Evolutionary conservation across 768 basidiomycete species (phyloP).

Genomic region (Porphyrellus cyaneotinctus): DNA sequence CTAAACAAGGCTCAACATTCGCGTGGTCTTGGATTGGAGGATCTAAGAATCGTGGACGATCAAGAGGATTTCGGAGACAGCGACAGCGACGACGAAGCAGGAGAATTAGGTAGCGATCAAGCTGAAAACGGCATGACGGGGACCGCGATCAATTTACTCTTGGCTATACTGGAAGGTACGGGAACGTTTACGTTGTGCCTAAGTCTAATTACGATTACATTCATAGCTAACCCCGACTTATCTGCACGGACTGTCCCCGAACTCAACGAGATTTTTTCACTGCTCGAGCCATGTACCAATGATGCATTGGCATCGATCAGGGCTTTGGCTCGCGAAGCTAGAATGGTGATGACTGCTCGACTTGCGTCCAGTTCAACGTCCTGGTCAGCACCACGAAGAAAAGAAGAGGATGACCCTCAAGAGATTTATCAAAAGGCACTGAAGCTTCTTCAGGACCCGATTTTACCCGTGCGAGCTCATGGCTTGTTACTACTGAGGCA

Average conservation of each 20-base stretch:
- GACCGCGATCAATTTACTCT: constrained; percentile 75
- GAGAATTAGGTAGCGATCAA: constrained; percentile 35
- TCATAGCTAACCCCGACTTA: constrained; percentile 49
- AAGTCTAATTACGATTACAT: not conserved
- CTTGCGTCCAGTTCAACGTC: constrained; percentile 54
- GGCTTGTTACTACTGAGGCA: constrained; percentile 80
- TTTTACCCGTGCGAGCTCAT: constrained; percentile 91
- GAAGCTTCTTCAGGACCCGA: constrained; percentile 83
- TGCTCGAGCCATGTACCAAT: constrained; percentile 55
- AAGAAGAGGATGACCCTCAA: constrained; percentile 37
- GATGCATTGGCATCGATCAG: constrained; percentile 48
- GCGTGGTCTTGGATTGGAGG: constrained; percentile 29
- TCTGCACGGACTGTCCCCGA: constrained; percentile 58
- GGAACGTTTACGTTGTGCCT: not conserved
- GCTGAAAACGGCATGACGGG: constrained; percentile 63
- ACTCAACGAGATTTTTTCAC: constrained; percentile 64
- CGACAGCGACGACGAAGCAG: constrained; percentile 54
- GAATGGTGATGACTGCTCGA: constrained; percentile 80
- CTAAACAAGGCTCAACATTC: constrained; percentile 2
- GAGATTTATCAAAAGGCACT: constrained; percentile 84
- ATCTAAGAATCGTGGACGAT: constrained; percentile 37
- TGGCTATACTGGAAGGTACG: constrained; percentile 84
- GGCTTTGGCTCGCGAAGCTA: constrained; percentile 68
- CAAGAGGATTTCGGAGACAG: constrained; percentile 41
- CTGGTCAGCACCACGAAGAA: constrained; percentile 15